A percentile compares a stretch with the other conserved stretches of the same genome.
phyloP scores from a whole-genome alignment of 208 protist genomes.

The Sergeia podlipaevii region DNA sequence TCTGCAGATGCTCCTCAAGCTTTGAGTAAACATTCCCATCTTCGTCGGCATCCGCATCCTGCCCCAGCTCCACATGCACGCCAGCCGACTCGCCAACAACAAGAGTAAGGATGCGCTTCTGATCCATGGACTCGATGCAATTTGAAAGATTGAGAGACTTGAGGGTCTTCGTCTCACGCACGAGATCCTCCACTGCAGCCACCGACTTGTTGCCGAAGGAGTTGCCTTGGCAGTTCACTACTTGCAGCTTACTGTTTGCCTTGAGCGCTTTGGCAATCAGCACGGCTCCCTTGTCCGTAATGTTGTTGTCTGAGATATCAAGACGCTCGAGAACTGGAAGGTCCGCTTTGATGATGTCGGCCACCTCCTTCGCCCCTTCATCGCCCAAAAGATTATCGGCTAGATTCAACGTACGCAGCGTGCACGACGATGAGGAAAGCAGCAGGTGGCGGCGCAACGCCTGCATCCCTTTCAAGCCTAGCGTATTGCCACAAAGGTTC shows the following conservation, averaged over 20 bases:
- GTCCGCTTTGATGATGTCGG: constrained; percentile 53
- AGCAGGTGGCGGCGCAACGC: constrained; percentile 39
- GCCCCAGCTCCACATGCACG: constrained; percentile 70
- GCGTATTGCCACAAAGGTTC: constrained; percentile 71
- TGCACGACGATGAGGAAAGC: constrained; percentile 15
- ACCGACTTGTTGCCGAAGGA: constrained; percentile 59
- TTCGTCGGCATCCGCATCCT: constrained; percentile 18
- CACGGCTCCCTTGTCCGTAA: constrained; percentile 57
- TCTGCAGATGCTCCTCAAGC: constrained; percentile 70
- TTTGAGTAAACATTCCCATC: constrained; percentile 22
- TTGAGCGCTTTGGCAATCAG: constrained; percentile 48
- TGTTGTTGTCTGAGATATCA: constrained; percentile 60
- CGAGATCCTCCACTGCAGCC: constrained; percentile 31
- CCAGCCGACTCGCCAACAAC: constrained; percentile 61
- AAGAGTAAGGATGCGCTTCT: constrained; percentile 48
- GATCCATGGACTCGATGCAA: constrained; percentile 49
- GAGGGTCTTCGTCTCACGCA: constrained; percentile 53
- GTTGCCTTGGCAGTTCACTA: constrained; percentile 56
- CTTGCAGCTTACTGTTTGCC: constrained; percentile 51
- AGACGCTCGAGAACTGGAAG: constrained; percentile 51
- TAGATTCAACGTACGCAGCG: constrained; percentile 56
- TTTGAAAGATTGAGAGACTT: constrained; percentile 71
- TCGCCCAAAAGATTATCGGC: constrained; percentile 80
- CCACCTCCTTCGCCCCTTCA: constrained; percentile 67
- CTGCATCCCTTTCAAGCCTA: constrained; percentile 70